These are phyloP conservation scores for Tuber melanosporum DNA, from an alignment of 495 filamentous ascomycete species.

Conservation along the genomic window DNA sequence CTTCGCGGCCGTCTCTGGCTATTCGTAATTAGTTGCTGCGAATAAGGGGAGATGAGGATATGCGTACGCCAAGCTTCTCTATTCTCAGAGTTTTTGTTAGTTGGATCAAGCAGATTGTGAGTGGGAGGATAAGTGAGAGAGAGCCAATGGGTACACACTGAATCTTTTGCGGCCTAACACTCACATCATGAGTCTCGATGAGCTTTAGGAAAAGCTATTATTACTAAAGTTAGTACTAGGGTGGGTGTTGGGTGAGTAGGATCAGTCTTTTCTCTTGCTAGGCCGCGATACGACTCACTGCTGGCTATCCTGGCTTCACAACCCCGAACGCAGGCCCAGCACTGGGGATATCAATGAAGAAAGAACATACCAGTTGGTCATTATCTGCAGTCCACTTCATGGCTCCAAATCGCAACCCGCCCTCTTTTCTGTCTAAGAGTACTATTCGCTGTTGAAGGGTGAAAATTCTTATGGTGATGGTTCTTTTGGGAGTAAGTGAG, in stretches of 20 bases:
- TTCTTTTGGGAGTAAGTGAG: background rate
- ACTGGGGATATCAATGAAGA: background rate
- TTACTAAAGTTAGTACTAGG: background rate
- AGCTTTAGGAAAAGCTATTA: conserved; percentile 30
- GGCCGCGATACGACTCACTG: background rate
- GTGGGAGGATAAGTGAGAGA: background rate
- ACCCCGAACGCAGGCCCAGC: background rate
- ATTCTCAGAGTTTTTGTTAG: background rate
- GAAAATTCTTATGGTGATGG: background rate
- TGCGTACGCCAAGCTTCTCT: conserved; percentile 33
- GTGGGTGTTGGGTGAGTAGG: background rate
- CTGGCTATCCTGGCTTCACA: background rate
- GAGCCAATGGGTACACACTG: background rate
- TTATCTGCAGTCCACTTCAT: conserved; percentile 35
- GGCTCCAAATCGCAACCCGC: background rate
- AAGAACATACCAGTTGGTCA: conserved; percentile 25
- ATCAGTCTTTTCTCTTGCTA: background rate
- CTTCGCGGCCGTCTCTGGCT: conserved; percentile 24
- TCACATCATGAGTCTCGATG: conserved; percentile 30
- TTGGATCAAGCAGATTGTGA: background rate
- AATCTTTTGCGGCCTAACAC: conserved; percentile 28
- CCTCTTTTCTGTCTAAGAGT: background rate
- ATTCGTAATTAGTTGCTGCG: conserved; percentile 6
- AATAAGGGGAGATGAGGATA: background rate
- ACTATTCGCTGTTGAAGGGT: background rate